A percentile compares a stretch with the other conserved stretches of the same genome.
Evolutionary conservation across 106 monocot species (phyloP).

Genomic region (Dioscorea zingiberensis): DNA sequence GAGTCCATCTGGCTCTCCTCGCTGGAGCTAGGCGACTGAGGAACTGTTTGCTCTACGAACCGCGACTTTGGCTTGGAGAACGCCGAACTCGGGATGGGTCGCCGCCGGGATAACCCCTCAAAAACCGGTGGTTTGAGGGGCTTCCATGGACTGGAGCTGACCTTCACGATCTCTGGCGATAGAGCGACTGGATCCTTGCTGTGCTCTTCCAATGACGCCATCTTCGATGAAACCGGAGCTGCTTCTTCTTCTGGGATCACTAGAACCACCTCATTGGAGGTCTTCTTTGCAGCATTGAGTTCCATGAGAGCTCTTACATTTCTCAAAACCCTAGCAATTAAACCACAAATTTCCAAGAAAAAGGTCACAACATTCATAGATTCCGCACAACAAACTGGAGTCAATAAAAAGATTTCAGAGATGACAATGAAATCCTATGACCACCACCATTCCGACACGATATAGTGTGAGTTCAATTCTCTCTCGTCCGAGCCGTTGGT

Average conservation of each 20-base stretch:
- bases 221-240: background rate
- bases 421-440: no score
- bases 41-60: slow-evolving; percentile 35
- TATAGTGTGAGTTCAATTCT: no score
- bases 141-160: slow-evolving; percentile 15
- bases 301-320: no score
- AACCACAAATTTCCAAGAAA: no score
- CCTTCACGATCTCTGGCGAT: slow-evolving; percentile 14
- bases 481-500: no score
- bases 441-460: no score
- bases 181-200: background rate
- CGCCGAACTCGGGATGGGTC: slow-evolving; percentile 22
- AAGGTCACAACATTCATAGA: no score
- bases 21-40: background rate
- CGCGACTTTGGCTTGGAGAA: slow-evolving; percentile 51
- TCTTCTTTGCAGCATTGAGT: background rate
- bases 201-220: background rate
- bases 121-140: slow-evolving; percentile 42
- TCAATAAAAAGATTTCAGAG: no score
- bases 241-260: slow-evolving; percentile 13
- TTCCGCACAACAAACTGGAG: no score
- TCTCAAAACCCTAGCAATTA: no score
- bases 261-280: slow-evolving; percentile 21
- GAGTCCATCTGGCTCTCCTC: background rate
- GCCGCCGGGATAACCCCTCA: slow-evolving; percentile 25